A percentile compares a stretch with the other conserved stretches of the same genome.
These are phyloP conservation scores for Uronychia setigera DNA, from an alignment of 73 alveolate genomes.

Conservation along the genomic window DNA sequence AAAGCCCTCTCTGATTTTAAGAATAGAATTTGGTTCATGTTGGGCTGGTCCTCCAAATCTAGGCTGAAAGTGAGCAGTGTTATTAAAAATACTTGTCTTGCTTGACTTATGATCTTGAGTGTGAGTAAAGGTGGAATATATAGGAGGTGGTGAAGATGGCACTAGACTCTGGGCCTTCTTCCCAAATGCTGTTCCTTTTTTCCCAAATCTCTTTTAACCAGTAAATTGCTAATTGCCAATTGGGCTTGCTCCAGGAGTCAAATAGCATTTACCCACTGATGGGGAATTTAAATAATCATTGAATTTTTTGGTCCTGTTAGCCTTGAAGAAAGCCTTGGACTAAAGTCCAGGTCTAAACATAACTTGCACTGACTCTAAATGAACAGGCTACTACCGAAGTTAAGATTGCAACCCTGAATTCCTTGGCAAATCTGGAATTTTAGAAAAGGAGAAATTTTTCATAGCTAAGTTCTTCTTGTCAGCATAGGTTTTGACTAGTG, in stretches of 20 bases:
- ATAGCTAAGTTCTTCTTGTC: background rate
- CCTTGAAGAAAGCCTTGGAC: too few species aligned
- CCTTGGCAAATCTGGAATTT: background rate
- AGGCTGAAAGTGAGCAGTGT: background rate
- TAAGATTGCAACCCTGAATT: too few species aligned
- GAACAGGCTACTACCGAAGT: too few species aligned
- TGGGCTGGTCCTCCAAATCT: too few species aligned
- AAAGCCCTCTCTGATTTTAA: too few species aligned
- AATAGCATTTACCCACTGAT: background rate
- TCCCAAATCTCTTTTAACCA: too few species aligned
- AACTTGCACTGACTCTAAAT: too few species aligned
- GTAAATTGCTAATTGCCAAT: background rate
- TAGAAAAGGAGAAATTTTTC: background rate
- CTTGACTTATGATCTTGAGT: background rate
- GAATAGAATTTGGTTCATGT: background rate
- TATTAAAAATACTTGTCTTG: background rate
- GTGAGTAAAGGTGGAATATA: too few species aligned
- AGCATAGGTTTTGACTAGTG: background rate
- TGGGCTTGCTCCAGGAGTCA: slow-evolving; percentile 4
- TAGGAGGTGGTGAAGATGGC: background rate
- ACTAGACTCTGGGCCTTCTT: background rate
- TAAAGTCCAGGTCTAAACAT: too few species aligned
- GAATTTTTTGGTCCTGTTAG: background rate
- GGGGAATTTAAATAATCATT: background rate
- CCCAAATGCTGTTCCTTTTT: too few species aligned